These are phyloP conservation scores for Alloascoidea africana DNA, from an alignment of 805 yeast genomes.

Conservation along the genomic window DNA sequence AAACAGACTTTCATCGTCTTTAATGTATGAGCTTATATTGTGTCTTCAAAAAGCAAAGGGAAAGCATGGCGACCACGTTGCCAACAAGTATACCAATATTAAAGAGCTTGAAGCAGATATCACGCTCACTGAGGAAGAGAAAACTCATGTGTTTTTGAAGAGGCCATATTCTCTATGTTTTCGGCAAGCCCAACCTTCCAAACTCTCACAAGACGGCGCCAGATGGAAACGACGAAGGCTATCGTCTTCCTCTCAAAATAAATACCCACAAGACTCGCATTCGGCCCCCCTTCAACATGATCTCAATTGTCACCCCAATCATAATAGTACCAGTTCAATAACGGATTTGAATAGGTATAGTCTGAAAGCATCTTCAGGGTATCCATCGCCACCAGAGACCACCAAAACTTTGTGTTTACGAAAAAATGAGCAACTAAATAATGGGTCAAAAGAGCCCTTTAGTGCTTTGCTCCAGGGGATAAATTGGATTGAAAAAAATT, in stretches of 20 bases:
- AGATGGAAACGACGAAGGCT: neutral
- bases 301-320: too few relatives aligned
- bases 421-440: neutral
- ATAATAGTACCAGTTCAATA: neutral
- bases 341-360: neutral
- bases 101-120: neutral
- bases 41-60: neutral
- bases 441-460: neutral
- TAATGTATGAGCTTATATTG: slow-evolving; percentile 87
- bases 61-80: neutral
- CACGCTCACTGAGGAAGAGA: neutral
- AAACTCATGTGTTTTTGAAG: neutral
- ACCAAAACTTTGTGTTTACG: neutral
- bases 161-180: neutral
- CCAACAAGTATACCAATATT: neutral
- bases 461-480: neutral
- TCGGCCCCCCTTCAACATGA: neutral
- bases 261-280: neutral
- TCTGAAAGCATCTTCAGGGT: neutral
- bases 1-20: slow-evolving; percentile 79
- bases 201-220: too few relatives aligned
- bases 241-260: neutral
- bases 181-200: neutral
- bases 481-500: neutral
- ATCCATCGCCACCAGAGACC: neutral